Base-by-base conservation (phyloP, 2,329 filamentous ascomycete genomes). In the Thielaviopsis punctulata region DNA sequence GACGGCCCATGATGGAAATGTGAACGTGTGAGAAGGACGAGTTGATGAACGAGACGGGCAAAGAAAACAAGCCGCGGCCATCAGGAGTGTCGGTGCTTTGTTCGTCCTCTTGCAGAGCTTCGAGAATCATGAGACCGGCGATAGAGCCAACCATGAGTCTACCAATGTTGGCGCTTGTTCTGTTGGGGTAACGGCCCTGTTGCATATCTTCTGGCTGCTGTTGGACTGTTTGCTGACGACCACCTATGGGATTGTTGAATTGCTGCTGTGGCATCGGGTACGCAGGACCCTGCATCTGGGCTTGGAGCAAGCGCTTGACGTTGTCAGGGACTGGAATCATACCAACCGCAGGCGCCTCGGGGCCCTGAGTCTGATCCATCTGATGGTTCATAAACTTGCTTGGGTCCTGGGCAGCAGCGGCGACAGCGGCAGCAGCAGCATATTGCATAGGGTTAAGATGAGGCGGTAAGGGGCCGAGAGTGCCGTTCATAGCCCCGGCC, bases 61-160 rank as follows among this genome's bases (percentile, higher is more conserved):
- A 55, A 21, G 79, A 76, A 56, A 79, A 75, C 13, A 89, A 71
- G 2, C 84, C 84, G 36, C 79, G 77, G 45, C 82, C 82, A 48
- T 78, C 71, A 5, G 80, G 72, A 1, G 73, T 73, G 49, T 84
- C 80, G 46, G 73, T 75, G 59, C 78, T 76, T 62, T 78, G 66
- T 65, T 87, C 77, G 58, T 80, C 69, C 62, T 84, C 76, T 33
- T 74, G 73, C 52, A 89, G 72, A 1, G 86, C 87, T 66, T 95
- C 88, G 59, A 95, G 68, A 30, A 95, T 75, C 89, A 96, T 95
- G 18, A 96, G 71, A 13, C 87, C 88, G 22, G 89, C 90, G 55
- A 96, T 75, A 18, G 89, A 90, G 43, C 90, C 90, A 4, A 95
- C 80, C 86, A 95, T 92, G 58, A 95, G 73, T 67, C 93, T 94